Conservation (phyloP, 2,329 filamentous ascomycete genomes). For the Piedraia hortae region DNA sequence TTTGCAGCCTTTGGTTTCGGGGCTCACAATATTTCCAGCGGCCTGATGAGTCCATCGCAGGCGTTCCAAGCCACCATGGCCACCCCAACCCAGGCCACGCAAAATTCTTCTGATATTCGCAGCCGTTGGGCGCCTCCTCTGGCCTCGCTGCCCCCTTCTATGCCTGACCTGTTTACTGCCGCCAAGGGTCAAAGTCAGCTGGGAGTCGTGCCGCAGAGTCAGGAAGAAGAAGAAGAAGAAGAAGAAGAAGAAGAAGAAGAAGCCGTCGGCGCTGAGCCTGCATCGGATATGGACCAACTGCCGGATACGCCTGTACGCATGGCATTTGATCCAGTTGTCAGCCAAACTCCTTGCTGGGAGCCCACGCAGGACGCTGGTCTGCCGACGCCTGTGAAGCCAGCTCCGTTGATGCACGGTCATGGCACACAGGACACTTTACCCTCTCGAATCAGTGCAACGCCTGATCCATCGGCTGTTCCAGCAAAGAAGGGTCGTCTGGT, state of each 20-base stretch:
- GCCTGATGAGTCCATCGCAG: constrained; percentile 12
- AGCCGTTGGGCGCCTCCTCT: constrained; percentile 10
- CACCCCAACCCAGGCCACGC: constrained; percentile 10
- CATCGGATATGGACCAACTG: too few relatives aligned
- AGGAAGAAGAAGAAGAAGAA: constrained; percentile 9
- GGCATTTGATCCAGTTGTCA: constrained; percentile 5
- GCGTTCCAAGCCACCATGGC: constrained; percentile 14
- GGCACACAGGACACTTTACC: constrained; percentile 11
- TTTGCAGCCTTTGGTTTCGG: constrained; percentile 12
- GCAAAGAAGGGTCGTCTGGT: constrained; percentile 29
- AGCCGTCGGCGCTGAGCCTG: too few relatives aligned
- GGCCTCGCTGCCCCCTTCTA: constrained; percentile 7
- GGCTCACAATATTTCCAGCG: constrained; percentile 4
- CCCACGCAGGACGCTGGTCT: constrained; percentile 11
- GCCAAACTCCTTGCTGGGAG: constrained; percentile 12
- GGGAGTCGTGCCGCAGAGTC: constrained; percentile 5
- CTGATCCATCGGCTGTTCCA: constrained; percentile 2
- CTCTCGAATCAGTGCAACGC: constrained; percentile 11
- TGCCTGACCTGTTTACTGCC: constrained; percentile 1
- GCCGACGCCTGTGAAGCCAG: constrained; percentile 5
- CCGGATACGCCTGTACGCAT: constrained; percentile 10
- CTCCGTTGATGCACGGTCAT: constrained; percentile 5
- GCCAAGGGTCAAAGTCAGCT: constrained; percentile 2
- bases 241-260: constrained; percentile 14
- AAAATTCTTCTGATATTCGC: constrained; percentile 19